Evolutionary conservation across 257 asterid genomes (phyloP).

Genomic region (Forsythia viridissima): DNA sequence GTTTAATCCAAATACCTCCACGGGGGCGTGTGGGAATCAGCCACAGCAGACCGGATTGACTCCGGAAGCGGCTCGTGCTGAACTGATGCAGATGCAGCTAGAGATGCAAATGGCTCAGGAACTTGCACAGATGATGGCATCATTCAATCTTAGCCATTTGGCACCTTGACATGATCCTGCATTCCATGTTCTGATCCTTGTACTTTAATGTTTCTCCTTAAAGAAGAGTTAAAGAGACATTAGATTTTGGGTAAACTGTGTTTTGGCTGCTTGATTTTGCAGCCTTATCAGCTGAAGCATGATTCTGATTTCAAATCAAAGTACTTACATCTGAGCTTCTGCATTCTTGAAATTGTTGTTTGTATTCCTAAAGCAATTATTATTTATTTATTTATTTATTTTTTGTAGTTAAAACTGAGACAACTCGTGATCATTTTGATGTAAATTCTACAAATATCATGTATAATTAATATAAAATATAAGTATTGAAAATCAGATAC

Average conservation of each 20-base stretch:
- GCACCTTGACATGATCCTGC: not conserved
- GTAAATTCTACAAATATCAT: too few relatives aligned
- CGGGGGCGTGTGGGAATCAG: not conserved
- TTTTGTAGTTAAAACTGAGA: too few relatives aligned
- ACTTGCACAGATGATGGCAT: slow-evolving; percentile 37
- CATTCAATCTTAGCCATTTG: slow-evolving; percentile 28
- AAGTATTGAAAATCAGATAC: too few relatives aligned
- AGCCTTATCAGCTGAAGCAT: not conserved
- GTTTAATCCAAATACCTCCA: not conserved
- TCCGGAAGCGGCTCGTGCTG: slow-evolving; percentile 27
- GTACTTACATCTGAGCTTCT: not conserved
- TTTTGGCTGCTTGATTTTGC: not conserved
- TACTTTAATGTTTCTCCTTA: not conserved
- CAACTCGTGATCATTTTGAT: too few relatives aligned
- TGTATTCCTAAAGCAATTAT: not conserved
- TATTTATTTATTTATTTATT: not conserved
- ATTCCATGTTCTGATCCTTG: too few relatives aligned
- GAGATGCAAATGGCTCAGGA: slow-evolving; percentile 44
- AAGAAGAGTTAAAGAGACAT: not conserved
- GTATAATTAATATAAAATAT: too few relatives aligned
- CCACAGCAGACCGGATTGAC: slow-evolving; percentile 24
- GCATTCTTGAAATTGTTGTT: not conserved
- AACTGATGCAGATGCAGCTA: slow-evolving; percentile 32
- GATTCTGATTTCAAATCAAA: not conserved
- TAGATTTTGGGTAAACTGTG: not conserved